Conservation (phyloP, 495 filamentous ascomycete species). For the Neurospora sp. region DNA sequence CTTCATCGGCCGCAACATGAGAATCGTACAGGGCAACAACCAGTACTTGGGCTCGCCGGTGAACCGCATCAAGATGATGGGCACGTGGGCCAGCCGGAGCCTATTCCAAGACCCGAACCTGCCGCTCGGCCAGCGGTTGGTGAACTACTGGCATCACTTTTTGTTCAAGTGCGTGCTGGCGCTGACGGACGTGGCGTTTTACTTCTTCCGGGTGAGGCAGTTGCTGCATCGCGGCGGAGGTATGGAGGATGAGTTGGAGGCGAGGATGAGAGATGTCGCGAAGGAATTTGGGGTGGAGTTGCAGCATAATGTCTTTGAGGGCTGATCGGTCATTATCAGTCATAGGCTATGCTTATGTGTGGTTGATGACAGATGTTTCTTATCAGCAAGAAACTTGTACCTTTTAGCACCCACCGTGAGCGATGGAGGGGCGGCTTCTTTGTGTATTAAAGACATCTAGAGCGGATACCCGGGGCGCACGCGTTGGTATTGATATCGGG, state of each 20-base stretch:
- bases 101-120: slow-evolving; percentile 51
- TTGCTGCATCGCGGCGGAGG: slow-evolving; percentile 63
- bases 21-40: slow-evolving; percentile 67
- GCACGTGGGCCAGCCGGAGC: slow-evolving; percentile 74
- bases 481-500: background rate
- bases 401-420: background rate
- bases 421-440: background rate
- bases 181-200: slow-evolving; percentile 73
- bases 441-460: background rate
- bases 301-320: slow-evolving; percentile 78
- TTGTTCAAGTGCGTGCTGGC: slow-evolving; percentile 72
- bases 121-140: slow-evolving; percentile 31
- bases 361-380: background rate
- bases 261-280: slow-evolving; percentile 72
- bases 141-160: slow-evolving; percentile 57
- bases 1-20: slow-evolving; percentile 90
- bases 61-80: slow-evolving; percentile 91
- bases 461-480: background rate
- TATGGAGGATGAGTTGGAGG: slow-evolving; percentile 92
- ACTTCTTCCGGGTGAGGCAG: slow-evolving; percentile 65
- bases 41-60: slow-evolving; percentile 82
- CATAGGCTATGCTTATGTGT: background rate
- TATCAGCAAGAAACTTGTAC: background rate
- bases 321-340: slow-evolving; percentile 31
- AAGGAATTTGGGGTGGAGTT: slow-evolving; percentile 87